Percentiles rank a stretch among this genome's conserved stretches.
Conservation (phyloP, 192 early-diverging fungal genomes). For the Coemansia sp. region DNA sequence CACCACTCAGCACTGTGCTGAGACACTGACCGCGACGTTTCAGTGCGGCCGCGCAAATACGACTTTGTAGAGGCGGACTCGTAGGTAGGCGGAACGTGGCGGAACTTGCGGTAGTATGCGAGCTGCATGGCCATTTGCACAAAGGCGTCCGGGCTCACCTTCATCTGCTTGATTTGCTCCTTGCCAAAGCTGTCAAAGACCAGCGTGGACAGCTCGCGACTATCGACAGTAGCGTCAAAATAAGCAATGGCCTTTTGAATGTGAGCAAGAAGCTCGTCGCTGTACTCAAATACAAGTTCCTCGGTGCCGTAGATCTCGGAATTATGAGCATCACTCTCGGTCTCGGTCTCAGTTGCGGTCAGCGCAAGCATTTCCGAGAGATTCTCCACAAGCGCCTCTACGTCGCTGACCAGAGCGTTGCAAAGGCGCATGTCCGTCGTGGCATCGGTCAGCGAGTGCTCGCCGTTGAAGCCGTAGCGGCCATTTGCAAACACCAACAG, state of each 20-base stretch:
- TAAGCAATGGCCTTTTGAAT: slow-evolving; percentile 57
- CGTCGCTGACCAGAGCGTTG: slow-evolving; percentile 59
- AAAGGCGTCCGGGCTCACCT: slow-evolving; percentile 64
- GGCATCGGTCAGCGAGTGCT: slow-evolving; percentile 70
- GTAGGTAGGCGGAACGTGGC: slow-evolving; percentile 61
- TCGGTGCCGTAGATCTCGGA: slow-evolving; percentile 39
- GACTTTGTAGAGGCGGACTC: slow-evolving; percentile 68
- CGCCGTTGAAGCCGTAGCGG: slow-evolving; percentile 73
- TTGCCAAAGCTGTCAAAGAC: slow-evolving; percentile 73
- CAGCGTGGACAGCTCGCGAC: slow-evolving; percentile 63
- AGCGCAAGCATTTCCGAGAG: neutral
- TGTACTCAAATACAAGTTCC: slow-evolving; percentile 53
- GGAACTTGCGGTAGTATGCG: slow-evolving; percentile 64
- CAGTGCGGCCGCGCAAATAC: slow-evolving; percentile 67
- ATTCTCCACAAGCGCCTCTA: slow-evolving; percentile 22
- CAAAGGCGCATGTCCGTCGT: slow-evolving; percentile 74
- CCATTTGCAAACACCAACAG: slow-evolving; percentile 78
- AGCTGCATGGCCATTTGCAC: slow-evolving; percentile 75
- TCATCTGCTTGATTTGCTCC: slow-evolving; percentile 60
- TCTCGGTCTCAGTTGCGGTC: no score
- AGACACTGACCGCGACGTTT: slow-evolving; percentile 73
- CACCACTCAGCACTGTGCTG: slow-evolving; percentile 56
- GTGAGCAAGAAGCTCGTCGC: slow-evolving; percentile 39
- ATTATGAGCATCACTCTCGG: slow-evolving; percentile 21
- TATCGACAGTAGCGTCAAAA: slow-evolving; percentile 62